Evolutionary conservation across 2,329 filamentous ascomycete species (phyloP).

Genomic region (Ophiostoma novo-ulmi): DNA sequence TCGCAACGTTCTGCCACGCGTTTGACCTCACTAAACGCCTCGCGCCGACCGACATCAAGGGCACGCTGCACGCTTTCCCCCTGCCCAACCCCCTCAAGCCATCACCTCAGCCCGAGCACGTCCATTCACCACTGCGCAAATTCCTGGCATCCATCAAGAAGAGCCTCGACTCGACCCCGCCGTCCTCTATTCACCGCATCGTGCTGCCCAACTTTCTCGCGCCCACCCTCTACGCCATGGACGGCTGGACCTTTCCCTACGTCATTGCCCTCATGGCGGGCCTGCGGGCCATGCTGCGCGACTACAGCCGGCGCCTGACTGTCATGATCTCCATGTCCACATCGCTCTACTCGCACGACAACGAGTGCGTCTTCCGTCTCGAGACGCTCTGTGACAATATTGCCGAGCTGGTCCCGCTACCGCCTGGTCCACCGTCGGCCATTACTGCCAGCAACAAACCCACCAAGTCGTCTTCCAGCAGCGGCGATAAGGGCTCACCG

Average conservation of each 20-base stretch:
- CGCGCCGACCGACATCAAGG: conserved; percentile 44
- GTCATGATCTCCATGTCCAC: conserved; percentile 73
- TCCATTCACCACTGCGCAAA: conserved; percentile 52
- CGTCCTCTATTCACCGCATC: conserved; percentile 67
- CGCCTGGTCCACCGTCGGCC: conserved; percentile 39
- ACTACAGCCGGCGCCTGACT: conserved; percentile 59
- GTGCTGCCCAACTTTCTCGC: conserved; percentile 81
- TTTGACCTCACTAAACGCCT: conserved; percentile 68
- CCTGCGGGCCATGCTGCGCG: conserved; percentile 68
- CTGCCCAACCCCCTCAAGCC: conserved; percentile 41
- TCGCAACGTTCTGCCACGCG: conserved; percentile 58
- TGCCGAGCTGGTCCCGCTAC: conserved; percentile 66
- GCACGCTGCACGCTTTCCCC: conserved; percentile 48
- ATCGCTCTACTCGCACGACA: conserved; percentile 68
- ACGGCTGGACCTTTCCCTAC: conserved; percentile 63
- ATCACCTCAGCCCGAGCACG: conserved; percentile 23
- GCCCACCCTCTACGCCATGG: conserved; percentile 73
- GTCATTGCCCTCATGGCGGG: conserved; percentile 77
- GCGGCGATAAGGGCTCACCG: conserved; percentile 32
- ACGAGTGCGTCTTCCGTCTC: conserved; percentile 76
- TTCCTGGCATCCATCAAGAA: conserved; percentile 58
- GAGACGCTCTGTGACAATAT: conserved; percentile 77
- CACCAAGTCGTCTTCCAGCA: conserved; percentile 33
- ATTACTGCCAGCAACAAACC: conserved; percentile 7
- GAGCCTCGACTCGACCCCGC: conserved; percentile 52